These are phyloP conservation scores for Stenogyne calaminthoides DNA, from an alignment of 305 asterid genomes.

Conservation along the genomic window DNA sequence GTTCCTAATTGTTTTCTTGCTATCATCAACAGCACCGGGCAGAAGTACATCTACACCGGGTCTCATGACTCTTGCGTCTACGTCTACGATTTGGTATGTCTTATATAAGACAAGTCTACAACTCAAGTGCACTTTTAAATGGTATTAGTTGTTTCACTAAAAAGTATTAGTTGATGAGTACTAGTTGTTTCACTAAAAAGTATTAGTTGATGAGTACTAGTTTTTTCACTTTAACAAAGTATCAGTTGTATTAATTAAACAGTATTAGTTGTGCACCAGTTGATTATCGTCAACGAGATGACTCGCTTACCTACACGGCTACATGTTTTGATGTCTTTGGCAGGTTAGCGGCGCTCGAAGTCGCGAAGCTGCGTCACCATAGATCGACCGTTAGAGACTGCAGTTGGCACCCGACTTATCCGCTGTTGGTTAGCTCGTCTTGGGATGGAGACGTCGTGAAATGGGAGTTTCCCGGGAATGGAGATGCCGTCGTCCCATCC, in stretches of 20 bases:
- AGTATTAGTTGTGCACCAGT: no score
- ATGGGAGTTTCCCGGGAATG: conserved; percentile 72
- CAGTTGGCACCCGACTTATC: conserved; percentile 80
- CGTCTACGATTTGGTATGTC: conserved; percentile 78
- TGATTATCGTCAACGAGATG: neutral
- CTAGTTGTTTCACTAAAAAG: no score
- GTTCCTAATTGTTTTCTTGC: neutral
- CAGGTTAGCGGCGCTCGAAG: conserved; percentile 71
- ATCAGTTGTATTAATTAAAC: neutral
- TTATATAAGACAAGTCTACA: neutral
- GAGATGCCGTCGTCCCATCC: conserved; percentile 38
- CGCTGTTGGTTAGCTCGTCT: conserved; percentile 82
- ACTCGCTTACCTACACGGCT: neutral
- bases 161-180: no score
- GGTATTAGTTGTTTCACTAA: no score
- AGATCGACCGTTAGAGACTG: conserved; percentile 73
- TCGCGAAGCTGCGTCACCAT: conserved; percentile 66
- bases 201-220: neutral
- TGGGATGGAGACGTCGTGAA: conserved; percentile 78
- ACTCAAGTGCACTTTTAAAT: neutral
- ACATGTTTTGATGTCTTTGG: neutral
- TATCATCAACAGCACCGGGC: conserved; percentile 72
- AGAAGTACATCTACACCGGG: conserved; percentile 88
- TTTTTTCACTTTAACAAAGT: no score
- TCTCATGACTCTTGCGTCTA: conserved; percentile 72